phyloP scores from a whole-genome alignment of 495 filamentous ascomycete genomes.

The Penicillium canescens region DNA sequence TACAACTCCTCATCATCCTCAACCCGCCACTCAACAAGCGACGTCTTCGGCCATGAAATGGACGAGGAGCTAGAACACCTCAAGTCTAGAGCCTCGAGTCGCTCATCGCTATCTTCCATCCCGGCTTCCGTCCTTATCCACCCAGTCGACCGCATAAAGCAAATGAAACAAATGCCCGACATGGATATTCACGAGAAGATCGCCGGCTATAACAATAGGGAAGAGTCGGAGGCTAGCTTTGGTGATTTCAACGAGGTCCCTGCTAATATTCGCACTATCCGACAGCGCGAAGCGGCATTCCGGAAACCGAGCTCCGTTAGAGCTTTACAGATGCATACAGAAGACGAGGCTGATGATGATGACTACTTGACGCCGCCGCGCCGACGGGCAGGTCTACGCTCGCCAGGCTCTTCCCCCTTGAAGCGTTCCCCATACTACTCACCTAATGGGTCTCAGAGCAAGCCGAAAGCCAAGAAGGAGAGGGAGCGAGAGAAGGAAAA shows the following conservation, averaged over 20 bases:
- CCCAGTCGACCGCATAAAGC: slow-evolving; percentile 23
- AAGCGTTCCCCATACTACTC: slow-evolving; percentile 47
- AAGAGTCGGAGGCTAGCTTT: slow-evolving; percentile 25
- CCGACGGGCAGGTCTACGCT: slow-evolving; percentile 35
- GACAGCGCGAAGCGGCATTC: slow-evolving; percentile 50
- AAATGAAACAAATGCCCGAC: slow-evolving; percentile 16
- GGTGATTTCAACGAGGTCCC: slow-evolving; percentile 19
- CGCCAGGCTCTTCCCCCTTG: slow-evolving; percentile 33
- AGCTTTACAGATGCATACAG: slow-evolving; percentile 73
- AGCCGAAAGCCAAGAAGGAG: slow-evolving; percentile 60
- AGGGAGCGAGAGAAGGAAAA: slow-evolving; percentile 18
- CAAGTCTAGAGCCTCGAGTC: slow-evolving; percentile 42
- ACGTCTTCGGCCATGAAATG: slow-evolving; percentile 27
- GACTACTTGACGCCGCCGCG: slow-evolving; percentile 39
- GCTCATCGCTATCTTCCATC: slow-evolving; percentile 44
- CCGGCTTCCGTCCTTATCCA: slow-evolving; percentile 41
- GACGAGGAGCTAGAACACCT: slow-evolving; percentile 32
- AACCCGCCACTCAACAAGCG: slow-evolving; percentile 31
- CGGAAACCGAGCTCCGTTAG: slow-evolving; percentile 74
- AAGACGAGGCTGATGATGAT: slow-evolving; percentile 43
- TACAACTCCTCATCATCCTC: slow-evolving; percentile 43
- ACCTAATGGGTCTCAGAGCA: slow-evolving; percentile 43
- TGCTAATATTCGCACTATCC: slow-evolving; percentile 27
- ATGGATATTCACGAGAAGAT: slow-evolving; percentile 20
- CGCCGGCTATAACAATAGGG: slow-evolving; percentile 19